phyloP scores from a whole-genome alignment of 371 early-diverging fungal species.

The Apophysomyces sp. region DNA sequence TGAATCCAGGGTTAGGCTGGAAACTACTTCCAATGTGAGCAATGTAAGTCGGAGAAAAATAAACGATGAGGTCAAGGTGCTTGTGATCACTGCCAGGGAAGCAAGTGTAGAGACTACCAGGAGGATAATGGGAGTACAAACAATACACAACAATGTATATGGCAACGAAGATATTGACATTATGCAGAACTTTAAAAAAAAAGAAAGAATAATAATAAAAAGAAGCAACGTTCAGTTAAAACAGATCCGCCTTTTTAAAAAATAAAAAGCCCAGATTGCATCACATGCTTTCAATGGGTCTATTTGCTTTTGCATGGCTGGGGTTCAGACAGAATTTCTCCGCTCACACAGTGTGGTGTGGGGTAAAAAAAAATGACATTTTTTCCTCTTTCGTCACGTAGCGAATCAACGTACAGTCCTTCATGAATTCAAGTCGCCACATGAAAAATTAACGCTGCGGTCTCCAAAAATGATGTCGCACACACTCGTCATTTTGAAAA shows the following conservation, averaged over 20 bases:
- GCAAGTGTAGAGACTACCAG: slow-evolving; percentile 8
- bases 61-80: slow-evolving; percentile 21
- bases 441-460: too few species aligned
- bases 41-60: slow-evolving; percentile 16
- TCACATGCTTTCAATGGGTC: background rate
- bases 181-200: background rate
- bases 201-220: background rate
- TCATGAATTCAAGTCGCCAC: too few species aligned
- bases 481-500: too few species aligned
- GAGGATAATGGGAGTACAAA: slow-evolving; percentile 12
- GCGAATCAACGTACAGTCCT: background rate
- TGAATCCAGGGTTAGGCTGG: slow-evolving; percentile 14
- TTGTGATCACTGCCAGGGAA: slow-evolving; percentile 13
- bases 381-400: background rate
- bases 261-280: background rate
- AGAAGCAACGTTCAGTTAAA: background rate
- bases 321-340: too few species aligned
- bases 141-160: background rate
- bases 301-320: too few species aligned
- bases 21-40: slow-evolving; percentile 12
- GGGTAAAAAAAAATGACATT: background rate
- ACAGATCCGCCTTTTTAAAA: background rate
- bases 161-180: background rate
- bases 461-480: too few species aligned
- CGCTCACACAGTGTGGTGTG: too few species aligned